Evolutionary conservation across 2,329 filamentous ascomycete genomes (phyloP).

Genomic region (Aspergillus ochraceus): DNA sequence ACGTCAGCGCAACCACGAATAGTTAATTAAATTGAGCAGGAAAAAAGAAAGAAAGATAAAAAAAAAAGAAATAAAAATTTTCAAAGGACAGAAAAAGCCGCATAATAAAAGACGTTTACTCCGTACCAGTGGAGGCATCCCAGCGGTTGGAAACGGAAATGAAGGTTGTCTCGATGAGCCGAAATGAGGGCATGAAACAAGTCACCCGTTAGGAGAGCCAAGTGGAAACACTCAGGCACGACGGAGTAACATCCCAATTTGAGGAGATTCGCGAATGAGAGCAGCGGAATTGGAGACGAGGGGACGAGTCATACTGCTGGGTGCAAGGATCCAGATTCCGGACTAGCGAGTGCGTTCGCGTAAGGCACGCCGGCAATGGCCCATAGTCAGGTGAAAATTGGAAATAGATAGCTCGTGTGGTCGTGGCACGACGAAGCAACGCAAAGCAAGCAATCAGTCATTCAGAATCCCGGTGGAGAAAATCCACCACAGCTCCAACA

Average conservation of each 20-base stretch:
- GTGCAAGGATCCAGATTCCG: background rate
- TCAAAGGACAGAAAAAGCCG: background rate
- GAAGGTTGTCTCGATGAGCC: background rate
- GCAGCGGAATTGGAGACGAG: background rate
- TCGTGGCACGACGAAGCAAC: background rate
- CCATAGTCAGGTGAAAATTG: background rate
- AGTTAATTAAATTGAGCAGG: background rate
- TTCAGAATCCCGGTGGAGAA: constrained; percentile 1
- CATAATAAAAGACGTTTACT: background rate
- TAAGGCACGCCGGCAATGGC: background rate
- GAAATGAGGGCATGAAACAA: background rate
- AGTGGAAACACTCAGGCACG: background rate
- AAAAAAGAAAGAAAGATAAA: too few species aligned
- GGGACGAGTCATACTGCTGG: background rate
- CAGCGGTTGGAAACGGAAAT: background rate
- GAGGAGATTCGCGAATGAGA: background rate
- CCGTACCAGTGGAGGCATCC: background rate
- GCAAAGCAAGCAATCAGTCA: background rate
- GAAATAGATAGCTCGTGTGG: background rate
- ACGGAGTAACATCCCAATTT: background rate
- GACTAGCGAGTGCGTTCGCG: background rate
- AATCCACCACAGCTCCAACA: constrained; percentile 6
- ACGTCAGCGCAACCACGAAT: background rate
- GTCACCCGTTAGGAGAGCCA: background rate
- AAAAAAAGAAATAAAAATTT: too few species aligned